These are phyloP conservation scores for Arthroderma sp. DNA, from an alignment of 2,329 filamentous ascomycete genomes.

Conservation along the genomic window DNA sequence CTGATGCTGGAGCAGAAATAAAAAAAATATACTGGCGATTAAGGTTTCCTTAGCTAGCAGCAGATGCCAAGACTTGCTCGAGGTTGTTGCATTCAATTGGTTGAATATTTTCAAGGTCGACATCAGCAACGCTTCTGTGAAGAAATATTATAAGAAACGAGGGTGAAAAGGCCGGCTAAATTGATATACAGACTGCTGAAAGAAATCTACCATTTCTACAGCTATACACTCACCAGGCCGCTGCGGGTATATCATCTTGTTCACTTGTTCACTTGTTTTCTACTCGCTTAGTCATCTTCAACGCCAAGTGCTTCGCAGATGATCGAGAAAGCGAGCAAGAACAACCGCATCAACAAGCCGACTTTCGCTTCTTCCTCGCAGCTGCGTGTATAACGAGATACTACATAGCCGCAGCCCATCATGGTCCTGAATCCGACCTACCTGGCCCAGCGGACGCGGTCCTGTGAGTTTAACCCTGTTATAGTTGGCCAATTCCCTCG, in stretches of 20 bases:
- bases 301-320: background rate
- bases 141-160: too few relatives aligned
- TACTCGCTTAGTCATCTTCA: background rate
- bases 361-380: background rate
- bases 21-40: background rate
- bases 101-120: too few relatives aligned
- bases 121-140: too few relatives aligned
- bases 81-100: too few relatives aligned
- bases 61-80: too few relatives aligned
- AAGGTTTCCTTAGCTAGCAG: background rate
- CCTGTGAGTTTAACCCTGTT: conserved; percentile 48
- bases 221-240: background rate
- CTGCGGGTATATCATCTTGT: too few relatives aligned
- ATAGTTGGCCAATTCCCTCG: background rate
- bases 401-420: conserved; percentile 12
- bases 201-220: too few relatives aligned
- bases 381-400: background rate
- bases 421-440: conserved; percentile 91
- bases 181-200: too few relatives aligned
- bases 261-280: too few relatives aligned
- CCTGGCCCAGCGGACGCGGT: conserved; percentile 68
- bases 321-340: background rate
- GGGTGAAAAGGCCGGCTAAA: too few relatives aligned
- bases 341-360: background rate
- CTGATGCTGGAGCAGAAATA: background rate